A percentile compares a stretch with the other conserved stretches of the same genome.
These are phyloP conservation scores for Myxozyma geophila DNA, from an alignment of 805 yeast species.

Conservation along the genomic window DNA sequence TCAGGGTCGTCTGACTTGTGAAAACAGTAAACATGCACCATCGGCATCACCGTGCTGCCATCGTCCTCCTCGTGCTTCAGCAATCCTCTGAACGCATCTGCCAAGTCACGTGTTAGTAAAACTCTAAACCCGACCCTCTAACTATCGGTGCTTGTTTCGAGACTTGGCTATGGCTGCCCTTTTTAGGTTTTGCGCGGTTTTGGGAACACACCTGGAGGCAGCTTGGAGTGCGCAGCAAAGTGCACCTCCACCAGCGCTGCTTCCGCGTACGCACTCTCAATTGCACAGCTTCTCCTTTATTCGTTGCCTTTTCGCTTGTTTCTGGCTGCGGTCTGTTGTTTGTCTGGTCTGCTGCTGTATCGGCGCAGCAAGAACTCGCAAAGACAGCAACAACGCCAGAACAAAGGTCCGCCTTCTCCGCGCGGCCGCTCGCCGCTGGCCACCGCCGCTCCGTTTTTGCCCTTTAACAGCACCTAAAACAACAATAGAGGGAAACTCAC, in stretches of 20 bases:
- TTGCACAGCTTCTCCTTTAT: too few species aligned
- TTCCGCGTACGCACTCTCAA: too few species aligned
- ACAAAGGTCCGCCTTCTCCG: not conserved
- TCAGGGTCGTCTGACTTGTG: conserved; percentile 74
- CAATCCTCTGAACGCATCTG: conserved; percentile 73
- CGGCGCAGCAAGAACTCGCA: not conserved
- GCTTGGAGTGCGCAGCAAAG: not conserved
- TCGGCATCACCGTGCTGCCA: conserved; percentile 61
- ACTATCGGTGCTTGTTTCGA: not conserved
- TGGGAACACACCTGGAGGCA: not conserved
- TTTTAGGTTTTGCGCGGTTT: not conserved
- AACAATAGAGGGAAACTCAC: conserved; percentile 21
- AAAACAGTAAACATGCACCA: conserved; percentile 87
- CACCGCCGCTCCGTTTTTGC: not conserved
- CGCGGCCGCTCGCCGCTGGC: too few species aligned
- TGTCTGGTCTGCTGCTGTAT: not conserved
- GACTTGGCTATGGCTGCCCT: not conserved
- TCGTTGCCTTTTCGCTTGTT: too few species aligned
- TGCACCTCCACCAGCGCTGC: not conserved
- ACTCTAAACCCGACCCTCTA: not conserved
- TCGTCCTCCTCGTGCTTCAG: conserved; percentile 48
- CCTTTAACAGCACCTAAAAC: conserved; percentile 1
- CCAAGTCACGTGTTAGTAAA: not conserved
- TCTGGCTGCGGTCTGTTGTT: too few species aligned
- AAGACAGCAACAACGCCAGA: not conserved